A percentile compares a stretch with the other conserved stretches of the same genome.
Evolutionary conservation across 352 stramenopile species (phyloP).

Genomic region (Phytophthora palmivora): DNA sequence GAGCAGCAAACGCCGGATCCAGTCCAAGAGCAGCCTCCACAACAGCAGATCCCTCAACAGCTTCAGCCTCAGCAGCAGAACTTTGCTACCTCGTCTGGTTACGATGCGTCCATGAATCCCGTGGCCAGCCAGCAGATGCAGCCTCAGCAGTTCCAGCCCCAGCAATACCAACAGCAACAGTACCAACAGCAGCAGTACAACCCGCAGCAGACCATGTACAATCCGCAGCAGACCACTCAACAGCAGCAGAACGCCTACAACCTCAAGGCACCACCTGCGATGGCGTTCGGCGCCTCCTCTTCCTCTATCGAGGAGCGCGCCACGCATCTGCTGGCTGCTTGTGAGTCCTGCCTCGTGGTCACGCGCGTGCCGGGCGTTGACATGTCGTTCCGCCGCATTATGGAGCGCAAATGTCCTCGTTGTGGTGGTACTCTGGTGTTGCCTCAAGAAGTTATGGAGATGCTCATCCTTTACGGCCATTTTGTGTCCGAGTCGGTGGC

Average conservation of each 20-base stretch:
- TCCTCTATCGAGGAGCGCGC: slow-evolving; percentile 48
- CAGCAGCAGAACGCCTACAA: slow-evolving; percentile 37
- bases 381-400: slow-evolving; percentile 84
- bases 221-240: slow-evolving; percentile 28
- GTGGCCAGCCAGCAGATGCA: slow-evolving; percentile 29
- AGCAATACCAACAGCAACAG: slow-evolving; percentile 27
- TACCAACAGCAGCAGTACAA: slow-evolving; percentile 30
- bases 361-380: slow-evolving; percentile 71
- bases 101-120: slow-evolving; percentile 22
- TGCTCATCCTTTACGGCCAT: slow-evolving; percentile 88
- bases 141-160: slow-evolving; percentile 22
- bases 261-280: slow-evolving; percentile 20
- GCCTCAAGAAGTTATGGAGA: slow-evolving; percentile 85
- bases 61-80: slow-evolving; percentile 15
- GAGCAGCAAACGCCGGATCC: background rate
- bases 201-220: slow-evolving; percentile 27
- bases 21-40: slow-evolving; percentile 3
- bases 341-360: slow-evolving; percentile 79
- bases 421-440: slow-evolving; percentile 67
- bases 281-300: slow-evolving; percentile 29
- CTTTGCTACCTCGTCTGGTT: slow-evolving; percentile 23
- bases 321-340: slow-evolving; percentile 71
- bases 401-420: slow-evolving; percentile 80
- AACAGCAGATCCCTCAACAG: slow-evolving; percentile 6
- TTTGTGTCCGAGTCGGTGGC: slow-evolving; percentile 79